These are phyloP conservation scores for Neonectria punicea DNA, from an alignment of 2,329 filamentous ascomycete species.

Conservation along the genomic window DNA sequence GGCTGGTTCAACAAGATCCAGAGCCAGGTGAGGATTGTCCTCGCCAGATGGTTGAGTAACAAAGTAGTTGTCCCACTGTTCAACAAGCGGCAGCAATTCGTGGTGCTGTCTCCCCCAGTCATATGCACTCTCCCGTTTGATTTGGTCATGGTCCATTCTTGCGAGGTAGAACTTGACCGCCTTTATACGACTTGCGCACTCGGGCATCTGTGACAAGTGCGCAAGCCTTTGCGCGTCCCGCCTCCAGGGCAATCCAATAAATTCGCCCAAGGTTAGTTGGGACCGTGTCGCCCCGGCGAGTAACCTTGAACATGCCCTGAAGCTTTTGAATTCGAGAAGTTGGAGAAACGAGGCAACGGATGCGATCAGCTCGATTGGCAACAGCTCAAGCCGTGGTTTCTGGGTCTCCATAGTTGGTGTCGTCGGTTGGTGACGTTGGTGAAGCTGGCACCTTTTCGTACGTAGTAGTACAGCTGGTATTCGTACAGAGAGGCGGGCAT, in stretches of 20 bases:
- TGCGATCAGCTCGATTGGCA: slow-evolving; percentile 54
- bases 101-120: not conserved
- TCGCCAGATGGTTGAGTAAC: slow-evolving; percentile 18
- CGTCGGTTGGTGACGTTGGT: not conserved
- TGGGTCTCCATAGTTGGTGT: not conserved
- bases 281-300: slow-evolving; percentile 13
- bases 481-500: not conserved
- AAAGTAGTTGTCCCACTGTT: slow-evolving; percentile 21
- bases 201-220: slow-evolving; percentile 55
- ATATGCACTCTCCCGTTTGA: slow-evolving; percentile 7
- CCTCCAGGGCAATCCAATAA: slow-evolving; percentile 56
- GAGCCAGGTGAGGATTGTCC: slow-evolving; percentile 13
- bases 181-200: slow-evolving; percentile 54
- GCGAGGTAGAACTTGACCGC: slow-evolving; percentile 58
- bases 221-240: slow-evolving; percentile 57
- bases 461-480: not conserved
- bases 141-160: slow-evolving; percentile 19
- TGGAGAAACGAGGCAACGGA: slow-evolving; percentile 57
- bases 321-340: slow-evolving; percentile 49
- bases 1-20: slow-evolving; percentile 26
- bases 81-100: slow-evolving; percentile 1
- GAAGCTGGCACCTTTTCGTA: not conserved
- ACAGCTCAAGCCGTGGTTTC: not conserved
- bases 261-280: slow-evolving; percentile 42
- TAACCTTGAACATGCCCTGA: slow-evolving; percentile 48